Base-by-base conservation (phyloP, 352 stramenopile species). In the Phytophthora aleatoria region DNA sequence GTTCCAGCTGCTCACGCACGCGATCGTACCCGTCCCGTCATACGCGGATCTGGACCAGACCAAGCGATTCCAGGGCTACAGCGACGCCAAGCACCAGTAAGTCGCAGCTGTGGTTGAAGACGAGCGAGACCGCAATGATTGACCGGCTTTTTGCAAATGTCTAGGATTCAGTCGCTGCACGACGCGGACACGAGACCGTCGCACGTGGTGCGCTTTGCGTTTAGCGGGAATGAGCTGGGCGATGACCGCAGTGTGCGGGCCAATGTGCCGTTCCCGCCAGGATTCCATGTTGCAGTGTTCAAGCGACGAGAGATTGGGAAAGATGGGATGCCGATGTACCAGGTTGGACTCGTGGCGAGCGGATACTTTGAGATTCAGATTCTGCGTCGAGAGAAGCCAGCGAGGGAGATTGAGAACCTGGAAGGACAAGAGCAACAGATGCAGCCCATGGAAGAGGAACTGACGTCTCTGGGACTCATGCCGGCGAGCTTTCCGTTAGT, bases 311-410 rank as follows among this genome's bases (percentile, higher is more conserved):
- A 57, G 9, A 1, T 9, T 24, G 47, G 45, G 24, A 26, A 55
- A 2, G 27, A 43, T 30, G 51, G 30, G 12, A 55, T 61, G 16
- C 15, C 58, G 26, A n/a, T 68, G 41, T 91, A 86, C 57, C 50
- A 77, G 9, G 47, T 93, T 31, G 83, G 85, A 11, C 45, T 93
- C 7, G 63, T 79, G 6, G 57, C 73, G 4, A 88, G 85, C 53
- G 80, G 77, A 9, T 95, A 95, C 61, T 95, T 92, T 63, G 84
- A 95, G 65, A 81, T 95, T 50, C 70, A 83, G n/a, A 86, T 94
- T 20, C 41, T 71, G 7, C 57, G 56, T 35, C 67, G 69, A 33
- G 54, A 73, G 35, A 38, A 31, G 13, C 60, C 65, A 7, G 28
- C 41, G n/a, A 51, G n/a, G 28, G 53, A 13, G 12, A 39, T 31